These are phyloP conservation scores for Volvariella volvacea DNA, from an alignment of 1,284 basidiomycete genomes.

Conservation along the genomic window DNA sequence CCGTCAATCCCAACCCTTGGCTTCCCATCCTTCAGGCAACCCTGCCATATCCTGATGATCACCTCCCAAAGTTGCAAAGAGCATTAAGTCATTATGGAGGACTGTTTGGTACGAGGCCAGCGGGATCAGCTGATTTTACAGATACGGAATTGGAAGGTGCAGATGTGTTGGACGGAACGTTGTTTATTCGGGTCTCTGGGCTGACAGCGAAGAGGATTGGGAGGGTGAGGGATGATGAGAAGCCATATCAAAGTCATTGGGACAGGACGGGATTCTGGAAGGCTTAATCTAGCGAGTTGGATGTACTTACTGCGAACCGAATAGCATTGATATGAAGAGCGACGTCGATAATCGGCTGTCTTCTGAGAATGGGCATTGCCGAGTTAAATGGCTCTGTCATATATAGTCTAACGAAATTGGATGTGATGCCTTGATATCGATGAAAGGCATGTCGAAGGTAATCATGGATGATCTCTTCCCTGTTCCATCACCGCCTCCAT, in stretches of 20 bases:
- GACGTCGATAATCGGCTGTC: too few relatives aligned
- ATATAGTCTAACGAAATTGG: too few relatives aligned
- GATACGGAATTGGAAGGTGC: constrained; percentile 22
- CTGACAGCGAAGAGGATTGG: constrained; percentile 33
- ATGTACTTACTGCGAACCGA: too few relatives aligned
- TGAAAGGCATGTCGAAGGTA: too few relatives aligned
- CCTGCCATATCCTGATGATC: constrained; percentile 48
- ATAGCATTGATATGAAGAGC: too few relatives aligned
- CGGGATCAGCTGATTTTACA: constrained; percentile 17
- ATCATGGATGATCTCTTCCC: too few relatives aligned
- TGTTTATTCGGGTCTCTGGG: constrained; percentile 47
- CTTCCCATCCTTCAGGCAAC: constrained; percentile 39
- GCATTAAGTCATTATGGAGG: constrained; percentile 42
- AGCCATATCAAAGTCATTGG: not conserved
- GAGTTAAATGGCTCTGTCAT: too few relatives aligned
- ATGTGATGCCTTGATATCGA: too few relatives aligned
- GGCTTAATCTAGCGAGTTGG: too few relatives aligned
- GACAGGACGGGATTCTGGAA: not conserved
- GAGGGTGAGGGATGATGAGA: constrained; percentile 15
- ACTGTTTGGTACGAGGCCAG: constrained; percentile 33
- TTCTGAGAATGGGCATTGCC: too few relatives aligned
- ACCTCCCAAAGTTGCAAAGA: constrained; percentile 50
- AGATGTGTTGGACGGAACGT: constrained; percentile 45
- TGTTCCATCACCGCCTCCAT: too few relatives aligned
- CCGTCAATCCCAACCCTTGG: constrained; percentile 48